phyloP scores from a whole-genome alignment of 176 grass and related monocot genomes.

The Otatea glauca region DNA sequence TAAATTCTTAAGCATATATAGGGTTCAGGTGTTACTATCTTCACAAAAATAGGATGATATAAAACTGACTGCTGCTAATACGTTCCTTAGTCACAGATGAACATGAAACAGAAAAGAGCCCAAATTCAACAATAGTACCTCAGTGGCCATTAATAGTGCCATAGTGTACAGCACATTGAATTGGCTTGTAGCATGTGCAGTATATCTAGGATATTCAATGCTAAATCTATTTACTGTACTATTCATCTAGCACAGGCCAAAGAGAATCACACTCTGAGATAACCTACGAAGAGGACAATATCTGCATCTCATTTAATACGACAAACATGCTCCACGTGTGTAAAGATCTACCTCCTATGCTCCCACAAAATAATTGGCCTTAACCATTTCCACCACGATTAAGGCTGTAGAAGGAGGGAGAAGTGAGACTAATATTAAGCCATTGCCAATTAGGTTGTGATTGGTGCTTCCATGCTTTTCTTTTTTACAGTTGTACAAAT shows the following conservation, averaged over 20 bases:
- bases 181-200: constrained; percentile 44
- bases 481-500: too few relatives aligned
- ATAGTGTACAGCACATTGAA: constrained; percentile 29
- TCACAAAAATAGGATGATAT: constrained; percentile 15
- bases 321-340: not conserved
- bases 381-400: constrained; percentile 26
- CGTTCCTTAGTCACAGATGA: not conserved
- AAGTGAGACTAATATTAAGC: constrained; percentile 16
- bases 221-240: constrained; percentile 28
- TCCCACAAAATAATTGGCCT: not conserved
- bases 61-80: constrained; percentile 17
- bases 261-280: constrained; percentile 27
- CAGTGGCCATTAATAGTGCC: constrained; percentile 29
- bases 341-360: constrained; percentile 21
- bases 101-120: constrained; percentile 4
- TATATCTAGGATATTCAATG: constrained; percentile 36
- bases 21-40: constrained; percentile 27
- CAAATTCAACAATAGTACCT: constrained; percentile 20
- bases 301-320: constrained; percentile 30
- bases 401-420: not conserved
- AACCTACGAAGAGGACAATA: constrained; percentile 11
- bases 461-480: too few relatives aligned
- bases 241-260: constrained; percentile 29
- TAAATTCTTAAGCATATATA: constrained; percentile 12
- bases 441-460: not conserved